phyloP scores from a whole-genome alignment of 1,139 yeast species.

The Ogataea hybrid region DNA sequence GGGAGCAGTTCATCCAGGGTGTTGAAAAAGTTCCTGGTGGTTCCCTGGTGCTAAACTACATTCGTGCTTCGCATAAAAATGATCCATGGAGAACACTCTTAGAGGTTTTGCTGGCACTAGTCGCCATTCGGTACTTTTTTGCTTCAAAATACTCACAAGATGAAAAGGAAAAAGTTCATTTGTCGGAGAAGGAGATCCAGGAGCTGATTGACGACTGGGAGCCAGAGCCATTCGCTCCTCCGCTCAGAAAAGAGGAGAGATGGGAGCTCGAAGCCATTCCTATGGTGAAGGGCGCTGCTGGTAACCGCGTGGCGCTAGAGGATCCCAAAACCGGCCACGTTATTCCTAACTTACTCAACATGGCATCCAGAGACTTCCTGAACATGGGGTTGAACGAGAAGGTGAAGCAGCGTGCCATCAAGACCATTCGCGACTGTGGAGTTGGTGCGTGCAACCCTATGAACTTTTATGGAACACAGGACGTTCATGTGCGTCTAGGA shows the following conservation, averaged over 20 bases:
- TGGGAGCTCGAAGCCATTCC: slow-evolving; percentile 70
- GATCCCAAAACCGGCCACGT: slow-evolving; percentile 19
- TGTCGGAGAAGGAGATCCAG: slow-evolving; percentile 70
- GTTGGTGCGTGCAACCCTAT: slow-evolving; percentile 99
- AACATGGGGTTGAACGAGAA: slow-evolving; percentile 48
- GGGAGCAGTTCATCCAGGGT: slow-evolving; percentile 21
- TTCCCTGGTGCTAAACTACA: slow-evolving; percentile 66
- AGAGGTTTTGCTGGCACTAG: slow-evolving; percentile 74
- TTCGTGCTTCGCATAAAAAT: slow-evolving; percentile 85
- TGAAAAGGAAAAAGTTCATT: slow-evolving; percentile 65
- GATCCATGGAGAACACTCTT: slow-evolving; percentile 90
- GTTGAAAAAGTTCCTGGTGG: slow-evolving; percentile 71
- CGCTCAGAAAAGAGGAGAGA: slow-evolving; percentile 48
- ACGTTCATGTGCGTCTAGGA: slow-evolving; percentile 81
- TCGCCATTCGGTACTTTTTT: slow-evolving; percentile 82
- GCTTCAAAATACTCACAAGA: slow-evolving; percentile 79
- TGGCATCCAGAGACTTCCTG: slow-evolving; percentile 64
- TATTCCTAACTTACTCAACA: slow-evolving; percentile 46
- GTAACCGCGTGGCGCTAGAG: slow-evolving; percentile 45
- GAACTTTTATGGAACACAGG: slow-evolving; percentile 95
- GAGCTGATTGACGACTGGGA: slow-evolving; percentile 88
- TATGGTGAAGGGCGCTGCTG: slow-evolving; percentile 54
- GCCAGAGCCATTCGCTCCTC: slow-evolving; percentile 76
- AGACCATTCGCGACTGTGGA: slow-evolving; percentile 68
- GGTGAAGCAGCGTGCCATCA: slow-evolving; percentile 55